Conservation (phyloP, 805 yeast genomes). For the Candida ulmi region DNA sequence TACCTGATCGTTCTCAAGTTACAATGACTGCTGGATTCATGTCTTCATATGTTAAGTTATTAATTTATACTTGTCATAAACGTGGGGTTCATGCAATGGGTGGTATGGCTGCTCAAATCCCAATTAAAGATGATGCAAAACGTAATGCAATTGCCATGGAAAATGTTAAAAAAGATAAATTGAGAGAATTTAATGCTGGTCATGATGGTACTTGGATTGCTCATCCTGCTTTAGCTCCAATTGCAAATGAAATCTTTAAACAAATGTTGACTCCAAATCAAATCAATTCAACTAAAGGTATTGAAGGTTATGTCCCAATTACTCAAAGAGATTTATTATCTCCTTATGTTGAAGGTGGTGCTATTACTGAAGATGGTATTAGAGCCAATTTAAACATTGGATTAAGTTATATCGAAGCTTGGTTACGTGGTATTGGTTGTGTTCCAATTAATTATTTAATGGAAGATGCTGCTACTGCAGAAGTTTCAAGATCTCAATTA, state of each 20-base stretch:
- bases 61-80: conserved; percentile 69
- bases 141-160: conserved; percentile 64
- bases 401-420: conserved; percentile 75
- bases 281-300: conserved; percentile 34
- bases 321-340: conserved; percentile 52
- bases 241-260: conserved; percentile 67
- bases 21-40: conserved; percentile 80
- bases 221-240: conserved; percentile 74
- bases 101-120: conserved; percentile 88
- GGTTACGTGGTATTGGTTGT: conserved; percentile 82
- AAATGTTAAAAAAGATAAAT: conserved; percentile 68
- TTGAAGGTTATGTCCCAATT: conserved; percentile 38
- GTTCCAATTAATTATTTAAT: conserved; percentile 79
- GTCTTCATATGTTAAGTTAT: conserved; percentile 68
- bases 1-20: conserved; percentile 77
- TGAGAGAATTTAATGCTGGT: conserved; percentile 71
- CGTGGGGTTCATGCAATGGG: conserved; percentile 86
- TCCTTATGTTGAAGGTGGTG: conserved; percentile 56
- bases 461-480: conserved; percentile 92
- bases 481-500: conserved; percentile 76
- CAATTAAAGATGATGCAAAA: conserved; percentile 64
- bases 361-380: conserved; percentile 67
- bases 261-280: conserved; percentile 84
- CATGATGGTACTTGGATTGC: conserved; percentile 92
- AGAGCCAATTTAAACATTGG: conserved; percentile 71